Conservation (phyloP, 768 basidiomycete genomes). For the Amanita subjunquillea region DNA sequence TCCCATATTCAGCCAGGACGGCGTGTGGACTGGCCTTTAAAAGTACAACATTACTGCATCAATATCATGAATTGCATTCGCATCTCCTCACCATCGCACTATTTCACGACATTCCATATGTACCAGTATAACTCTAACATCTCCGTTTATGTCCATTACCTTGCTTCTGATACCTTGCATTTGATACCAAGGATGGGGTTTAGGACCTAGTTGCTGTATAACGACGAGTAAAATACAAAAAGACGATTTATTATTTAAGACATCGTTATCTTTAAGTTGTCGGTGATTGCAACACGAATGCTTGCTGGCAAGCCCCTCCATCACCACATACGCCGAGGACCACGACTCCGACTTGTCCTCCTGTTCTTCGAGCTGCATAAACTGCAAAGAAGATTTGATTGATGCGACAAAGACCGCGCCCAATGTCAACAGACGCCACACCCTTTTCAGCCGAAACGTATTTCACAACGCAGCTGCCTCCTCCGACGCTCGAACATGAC, state of each 20-base stretch:
- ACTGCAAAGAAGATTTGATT: too few relatives aligned
- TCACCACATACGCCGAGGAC: too few relatives aligned
- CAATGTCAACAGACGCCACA: constrained; percentile 9
- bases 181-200: not conserved
- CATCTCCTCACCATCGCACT: not conserved
- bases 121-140: not conserved
- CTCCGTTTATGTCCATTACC: not conserved
- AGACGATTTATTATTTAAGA: too few relatives aligned
- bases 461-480: constrained; percentile 81
- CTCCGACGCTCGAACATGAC: constrained; percentile 60
- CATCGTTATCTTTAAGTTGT: too few relatives aligned
- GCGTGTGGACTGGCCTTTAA: not conserved
- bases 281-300: too few relatives aligned
- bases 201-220: not conserved
- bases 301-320: too few relatives aligned
- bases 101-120: not conserved
- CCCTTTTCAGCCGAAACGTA: constrained; percentile 83
- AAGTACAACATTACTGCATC: not conserved
- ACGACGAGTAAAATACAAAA: not conserved
- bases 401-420: too few relatives aligned
- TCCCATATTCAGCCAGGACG: not conserved
- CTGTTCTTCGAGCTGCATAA: too few relatives aligned
- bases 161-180: not conserved
- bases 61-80: not conserved
- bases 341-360: too few relatives aligned